Conservation (phyloP, 768 basidiomycete species). For the Coprinellus micaceus region DNA sequence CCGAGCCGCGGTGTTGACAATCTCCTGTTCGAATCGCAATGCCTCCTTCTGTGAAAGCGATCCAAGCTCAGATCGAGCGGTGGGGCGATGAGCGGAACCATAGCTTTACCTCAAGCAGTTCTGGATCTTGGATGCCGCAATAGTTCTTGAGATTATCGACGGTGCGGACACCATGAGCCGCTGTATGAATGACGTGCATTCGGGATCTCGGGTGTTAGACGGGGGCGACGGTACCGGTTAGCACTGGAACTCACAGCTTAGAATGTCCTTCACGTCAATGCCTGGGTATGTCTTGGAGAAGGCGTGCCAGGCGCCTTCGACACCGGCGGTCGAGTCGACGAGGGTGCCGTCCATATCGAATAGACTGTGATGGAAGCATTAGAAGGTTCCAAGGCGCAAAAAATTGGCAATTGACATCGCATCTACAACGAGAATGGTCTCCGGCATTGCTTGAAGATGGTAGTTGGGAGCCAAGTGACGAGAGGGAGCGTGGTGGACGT, state of each 20-base stretch:
- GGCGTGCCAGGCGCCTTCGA: slow-evolving; percentile 78
- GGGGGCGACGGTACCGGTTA: not conserved
- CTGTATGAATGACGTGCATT: slow-evolving; percentile 30
- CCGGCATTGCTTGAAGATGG: slow-evolving; percentile 30
- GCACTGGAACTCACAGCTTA: slow-evolving; percentile 49
- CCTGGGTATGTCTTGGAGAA: slow-evolving; percentile 68
- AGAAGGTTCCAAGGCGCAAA: not conserved
- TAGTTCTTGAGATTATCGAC: slow-evolving; percentile 73
- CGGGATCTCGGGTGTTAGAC: slow-evolving; percentile 6
- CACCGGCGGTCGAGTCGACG: slow-evolving; percentile 79
- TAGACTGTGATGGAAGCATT: slow-evolving; percentile 37
- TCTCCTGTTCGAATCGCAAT: slow-evolving; percentile 74
- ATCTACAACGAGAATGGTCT: slow-evolving; percentile 33
- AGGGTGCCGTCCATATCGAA: slow-evolving; percentile 86
- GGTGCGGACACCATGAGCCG: slow-evolving; percentile 80
- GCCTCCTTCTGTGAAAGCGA: slow-evolving; percentile 55
- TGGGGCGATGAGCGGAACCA: slow-evolving; percentile 1
- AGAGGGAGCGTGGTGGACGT: slow-evolving; percentile 5
- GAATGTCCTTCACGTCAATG: slow-evolving; percentile 57
- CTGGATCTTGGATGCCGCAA: slow-evolving; percentile 65
- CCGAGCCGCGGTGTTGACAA: slow-evolving; percentile 55
- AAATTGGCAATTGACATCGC: slow-evolving; percentile 37
- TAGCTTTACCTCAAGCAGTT: slow-evolving; percentile 60
- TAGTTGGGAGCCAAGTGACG: not conserved
- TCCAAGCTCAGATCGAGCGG: not conserved